These are phyloP conservation scores for Vitis hybrid DNA, from an alignment of 177 flowering plant species.

Conservation along the genomic window DNA sequence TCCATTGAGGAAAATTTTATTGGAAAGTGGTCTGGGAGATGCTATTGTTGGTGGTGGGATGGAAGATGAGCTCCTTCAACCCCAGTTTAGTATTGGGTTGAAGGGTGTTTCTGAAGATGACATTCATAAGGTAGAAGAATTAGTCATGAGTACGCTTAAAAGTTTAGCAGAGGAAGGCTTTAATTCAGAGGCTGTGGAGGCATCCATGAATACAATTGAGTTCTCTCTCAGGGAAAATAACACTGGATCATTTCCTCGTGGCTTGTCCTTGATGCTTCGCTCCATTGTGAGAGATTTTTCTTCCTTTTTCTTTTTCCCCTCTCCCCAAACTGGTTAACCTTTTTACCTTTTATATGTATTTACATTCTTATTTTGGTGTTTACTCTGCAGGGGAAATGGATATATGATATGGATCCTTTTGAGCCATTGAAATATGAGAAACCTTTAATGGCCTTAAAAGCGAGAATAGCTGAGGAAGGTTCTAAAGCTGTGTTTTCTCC, in stretches of 20 bases:
- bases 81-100: constrained; percentile 89
- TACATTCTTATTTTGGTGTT: constrained; percentile 3
- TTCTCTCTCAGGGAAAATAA: constrained; percentile 96
- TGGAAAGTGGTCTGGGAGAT: constrained; percentile 95
- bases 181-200: constrained; percentile 87
- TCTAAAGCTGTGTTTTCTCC: constrained; percentile 96
- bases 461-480: constrained; percentile 80
- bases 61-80: constrained; percentile 96
- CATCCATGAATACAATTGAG: constrained; percentile 98
- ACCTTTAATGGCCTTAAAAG: constrained; percentile 74
- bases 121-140: constrained; percentile 81
- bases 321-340: not conserved
- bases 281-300: constrained; percentile 58
- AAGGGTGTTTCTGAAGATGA: constrained; percentile 89
- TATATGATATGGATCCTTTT: constrained; percentile 97
- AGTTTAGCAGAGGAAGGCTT: constrained; percentile 86
- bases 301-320: constrained; percentile 1
- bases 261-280: constrained; percentile 93
- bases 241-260: constrained; percentile 98
- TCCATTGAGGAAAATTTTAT: constrained; percentile 83
- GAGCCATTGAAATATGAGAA: constrained; percentile 92
- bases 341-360: not conserved
- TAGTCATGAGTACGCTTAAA: constrained; percentile 64
- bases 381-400: constrained; percentile 81
- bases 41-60: constrained; percentile 96